A percentile compares a stretch with the other conserved stretches of the same genome.
Evolutionary conservation across 192 early-diverging fungal genomes (phyloP).

Genomic region (Coemansia asiatica): DNA sequence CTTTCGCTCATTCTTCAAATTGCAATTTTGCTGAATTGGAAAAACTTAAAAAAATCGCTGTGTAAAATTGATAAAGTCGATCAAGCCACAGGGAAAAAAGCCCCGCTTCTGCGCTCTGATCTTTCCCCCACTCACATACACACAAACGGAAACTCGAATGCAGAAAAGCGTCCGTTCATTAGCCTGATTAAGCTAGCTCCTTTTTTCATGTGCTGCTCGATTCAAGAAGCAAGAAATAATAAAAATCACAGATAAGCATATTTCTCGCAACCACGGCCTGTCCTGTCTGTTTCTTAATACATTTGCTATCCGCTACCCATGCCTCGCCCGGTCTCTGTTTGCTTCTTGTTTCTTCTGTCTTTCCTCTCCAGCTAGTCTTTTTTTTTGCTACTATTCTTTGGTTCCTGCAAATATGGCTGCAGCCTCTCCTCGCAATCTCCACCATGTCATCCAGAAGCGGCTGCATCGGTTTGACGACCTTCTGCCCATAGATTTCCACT

Average conservation of each 20-base stretch:
- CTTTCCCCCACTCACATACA: not conserved
- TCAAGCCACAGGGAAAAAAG: not conserved
- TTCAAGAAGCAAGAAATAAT: no score
- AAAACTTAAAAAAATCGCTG: not conserved
- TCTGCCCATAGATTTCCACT: slow-evolving; percentile 17
- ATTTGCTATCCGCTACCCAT: no score
- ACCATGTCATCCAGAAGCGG: slow-evolving; percentile 12
- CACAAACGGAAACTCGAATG: not conserved
- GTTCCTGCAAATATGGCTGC: not conserved
- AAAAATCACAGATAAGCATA: no score
- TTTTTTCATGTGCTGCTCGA: no score
- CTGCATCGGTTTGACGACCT: slow-evolving; percentile 13
- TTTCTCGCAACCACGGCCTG: no score
- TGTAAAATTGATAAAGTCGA: not conserved
- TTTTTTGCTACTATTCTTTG: no score
- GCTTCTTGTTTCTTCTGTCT: not conserved
- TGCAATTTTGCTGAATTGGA: not conserved
- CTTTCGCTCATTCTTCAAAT: slow-evolving; percentile 6
- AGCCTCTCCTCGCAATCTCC: slow-evolving; percentile 3
- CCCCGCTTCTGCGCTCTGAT: not conserved
- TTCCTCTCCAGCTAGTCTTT: not conserved
- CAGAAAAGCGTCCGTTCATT: no score
- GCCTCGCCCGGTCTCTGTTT: not conserved
- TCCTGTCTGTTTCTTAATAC: no score
- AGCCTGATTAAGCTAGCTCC: no score